Evolutionary conservation across 805 yeast species (phyloP), one percentile per base, ranked within the genome.

Genomic region (Lachancea sp.): DNA sequence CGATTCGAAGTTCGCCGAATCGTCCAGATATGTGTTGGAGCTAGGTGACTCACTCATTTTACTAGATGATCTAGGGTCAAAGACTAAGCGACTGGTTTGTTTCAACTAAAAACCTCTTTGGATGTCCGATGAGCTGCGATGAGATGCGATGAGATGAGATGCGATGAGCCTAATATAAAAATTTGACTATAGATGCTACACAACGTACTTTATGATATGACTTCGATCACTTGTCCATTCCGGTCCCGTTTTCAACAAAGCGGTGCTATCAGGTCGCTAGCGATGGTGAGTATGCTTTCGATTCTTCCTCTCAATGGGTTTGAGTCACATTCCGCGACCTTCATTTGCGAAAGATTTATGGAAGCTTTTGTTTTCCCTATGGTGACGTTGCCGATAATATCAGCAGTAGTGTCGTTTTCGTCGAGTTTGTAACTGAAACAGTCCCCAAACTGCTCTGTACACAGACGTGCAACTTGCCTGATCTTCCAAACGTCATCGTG

Each of bases 381-480:
- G 27, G 73, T 75, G 12, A 93, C 58, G 0, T 87, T 85, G n/a
- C 77, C 77, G 19, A 54, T 56, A 11, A 68, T 56, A 44, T 68
- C 66, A 46, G 70, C 64, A 4, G 34, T 15, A 19, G 68, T 60
- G 7, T 67, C 68, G 3, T 41, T 45, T 31, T 59, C 54, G 11
- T 50, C 48, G 34, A 62, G 38, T 29, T 55, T 36, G 7, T 63
- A 45, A 0, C 67, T 57, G 48, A 85, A 78, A 1, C 89, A 65
- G 19, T 84, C 87, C 13, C 98, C 99, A 67, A 93, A 93, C 57
- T 93, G 99, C 0, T 93, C 89, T 39, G 72, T 69, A 41, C 93
- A 68, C 36, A 93, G 69, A 11, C 78, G 70, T 2, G 77, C 61
- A 10, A 93, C 75, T 46, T 87, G 74, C 17, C 69, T 68, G 4